Evolutionary conservation across 2,329 filamentous ascomycete species (phyloP).

Genomic region (Colletotrichum sp.): DNA sequence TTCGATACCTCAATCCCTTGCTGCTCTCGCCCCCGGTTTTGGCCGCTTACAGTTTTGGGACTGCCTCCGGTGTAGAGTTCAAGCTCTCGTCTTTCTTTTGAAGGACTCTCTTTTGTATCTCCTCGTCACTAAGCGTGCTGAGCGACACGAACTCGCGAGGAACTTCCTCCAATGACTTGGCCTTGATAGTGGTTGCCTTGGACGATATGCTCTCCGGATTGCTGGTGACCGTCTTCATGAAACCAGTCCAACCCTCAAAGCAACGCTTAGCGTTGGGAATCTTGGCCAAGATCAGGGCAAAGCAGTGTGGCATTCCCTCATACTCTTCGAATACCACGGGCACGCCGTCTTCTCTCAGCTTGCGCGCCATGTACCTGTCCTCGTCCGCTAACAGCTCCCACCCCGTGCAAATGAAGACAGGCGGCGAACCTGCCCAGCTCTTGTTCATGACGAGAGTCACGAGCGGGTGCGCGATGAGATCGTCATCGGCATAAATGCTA

Average conservation of each 20-base stretch:
- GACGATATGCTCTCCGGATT: slow-evolving; percentile 37
- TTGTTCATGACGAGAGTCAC: slow-evolving; percentile 64
- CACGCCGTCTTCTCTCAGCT: slow-evolving; percentile 62
- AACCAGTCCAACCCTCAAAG: slow-evolving; percentile 60
- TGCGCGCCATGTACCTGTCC: slow-evolving; percentile 62
- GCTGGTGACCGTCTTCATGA: slow-evolving; percentile 51
- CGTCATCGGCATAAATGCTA: slow-evolving; percentile 60
- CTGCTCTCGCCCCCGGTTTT: background rate
- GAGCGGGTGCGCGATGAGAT: slow-evolving; percentile 67
- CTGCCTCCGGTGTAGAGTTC: slow-evolving; percentile 23
- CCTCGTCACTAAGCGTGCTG: slow-evolving; percentile 46
- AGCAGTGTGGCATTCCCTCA: slow-evolving; percentile 83
- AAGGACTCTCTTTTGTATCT: slow-evolving; percentile 44
- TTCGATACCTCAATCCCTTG: background rate
- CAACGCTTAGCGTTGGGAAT: slow-evolving; percentile 54
- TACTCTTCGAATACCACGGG: slow-evolving; percentile 72
- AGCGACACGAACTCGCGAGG: slow-evolving; percentile 47
- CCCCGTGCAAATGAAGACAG: slow-evolving; percentile 71
- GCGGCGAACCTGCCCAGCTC: slow-evolving; percentile 68
- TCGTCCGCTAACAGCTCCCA: slow-evolving; percentile 78
- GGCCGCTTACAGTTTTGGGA: slow-evolving; percentile 33
- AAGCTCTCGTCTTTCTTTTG: slow-evolving; percentile 25
- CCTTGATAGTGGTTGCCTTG: slow-evolving; percentile 50
- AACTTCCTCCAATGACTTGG: slow-evolving; percentile 56
- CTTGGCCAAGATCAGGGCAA: slow-evolving; percentile 61